Percentiles rank a stretch among this genome's conserved stretches.
These are phyloP conservation scores for Paramecium octaurelia DNA, from an alignment of 73 alveolate genomes.

Conservation along the genomic window DNA sequence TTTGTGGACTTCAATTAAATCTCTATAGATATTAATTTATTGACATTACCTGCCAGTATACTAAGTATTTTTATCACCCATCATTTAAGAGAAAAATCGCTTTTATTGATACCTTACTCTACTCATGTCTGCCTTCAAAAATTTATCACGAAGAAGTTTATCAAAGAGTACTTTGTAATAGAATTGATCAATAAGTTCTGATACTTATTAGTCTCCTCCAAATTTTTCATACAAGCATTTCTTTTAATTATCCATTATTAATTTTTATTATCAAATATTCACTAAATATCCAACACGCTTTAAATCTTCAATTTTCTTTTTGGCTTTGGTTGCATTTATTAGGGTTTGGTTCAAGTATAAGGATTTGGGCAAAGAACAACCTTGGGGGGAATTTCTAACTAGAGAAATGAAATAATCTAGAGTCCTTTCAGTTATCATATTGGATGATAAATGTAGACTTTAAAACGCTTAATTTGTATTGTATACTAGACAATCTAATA, in stretches of 20 bases:
- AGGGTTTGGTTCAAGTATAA: slow-evolving; percentile 9
- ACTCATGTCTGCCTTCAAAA: slow-evolving; percentile 47
- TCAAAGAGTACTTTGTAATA: slow-evolving; percentile 40
- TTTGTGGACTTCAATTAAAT: slow-evolving; percentile 30
- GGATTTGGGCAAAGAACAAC: slow-evolving; percentile 1
- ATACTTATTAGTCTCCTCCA: slow-evolving; percentile 45
- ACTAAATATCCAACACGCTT: slow-evolving; percentile 20
- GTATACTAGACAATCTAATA: neutral
- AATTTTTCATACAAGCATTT: slow-evolving; percentile 14
- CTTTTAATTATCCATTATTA: slow-evolving; percentile 22
- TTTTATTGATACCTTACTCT: slow-evolving; percentile 37
- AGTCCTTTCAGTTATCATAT: slow-evolving; percentile 42
- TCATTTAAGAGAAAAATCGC: slow-evolving; percentile 34
- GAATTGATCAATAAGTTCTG: slow-evolving; percentile 41
- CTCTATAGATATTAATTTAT: neutral
- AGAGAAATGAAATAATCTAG: slow-evolving; percentile 7
- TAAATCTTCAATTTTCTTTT: slow-evolving; percentile 36
- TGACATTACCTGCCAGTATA: slow-evolving; percentile 1
- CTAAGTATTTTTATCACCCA: slow-evolving; percentile 47
- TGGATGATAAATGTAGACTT: neutral
- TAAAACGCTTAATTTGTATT: neutral
- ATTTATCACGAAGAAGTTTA: slow-evolving; percentile 44
- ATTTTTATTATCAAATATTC: slow-evolving; percentile 37
- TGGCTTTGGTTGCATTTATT: slow-evolving; percentile 39
- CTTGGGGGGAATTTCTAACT: neutral